These are phyloP conservation scores for Ascosphaera apis DNA, from an alignment of 2,329 filamentous ascomycete genomes.

Conservation along the genomic window DNA sequence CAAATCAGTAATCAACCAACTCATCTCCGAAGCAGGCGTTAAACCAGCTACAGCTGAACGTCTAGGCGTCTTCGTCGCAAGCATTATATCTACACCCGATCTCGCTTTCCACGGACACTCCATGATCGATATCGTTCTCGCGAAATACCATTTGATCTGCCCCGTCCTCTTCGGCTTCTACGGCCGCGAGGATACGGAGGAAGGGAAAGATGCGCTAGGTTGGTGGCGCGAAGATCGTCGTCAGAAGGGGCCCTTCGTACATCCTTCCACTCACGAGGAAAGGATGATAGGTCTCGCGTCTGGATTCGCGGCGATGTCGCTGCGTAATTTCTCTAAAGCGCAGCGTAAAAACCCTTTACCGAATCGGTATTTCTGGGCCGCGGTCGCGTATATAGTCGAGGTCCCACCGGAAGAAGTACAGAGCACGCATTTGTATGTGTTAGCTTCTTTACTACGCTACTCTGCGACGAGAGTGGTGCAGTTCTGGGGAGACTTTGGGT, in stretches of 20 bases:
- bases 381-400: constrained; percentile 54
- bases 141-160: constrained; percentile 61
- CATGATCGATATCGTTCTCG: constrained; percentile 63
- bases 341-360: constrained; percentile 51
- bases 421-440: constrained; percentile 48
- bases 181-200: constrained; percentile 49
- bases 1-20: constrained; percentile 49
- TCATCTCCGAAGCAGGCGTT: constrained; percentile 41
- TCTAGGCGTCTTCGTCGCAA: constrained; percentile 52
- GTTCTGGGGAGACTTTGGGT: constrained; percentile 57
- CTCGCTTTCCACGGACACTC: constrained; percentile 44
- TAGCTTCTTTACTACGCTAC: constrained; percentile 48
- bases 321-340: constrained; percentile 58
- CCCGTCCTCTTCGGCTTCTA: constrained; percentile 69
- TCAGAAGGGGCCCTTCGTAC: constrained; percentile 31
- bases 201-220: constrained; percentile 44
- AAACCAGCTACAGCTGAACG: constrained; percentile 48
- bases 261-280: constrained; percentile 52
- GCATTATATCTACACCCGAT: constrained; percentile 46
- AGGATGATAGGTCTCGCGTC: constrained; percentile 65
- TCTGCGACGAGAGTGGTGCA: constrained; percentile 53
- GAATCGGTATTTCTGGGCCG: constrained; percentile 60
- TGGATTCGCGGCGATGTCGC: constrained; percentile 60
- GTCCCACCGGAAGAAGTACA: constrained; percentile 43
- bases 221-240: constrained; percentile 41